Percentiles rank a stretch among this genome's conserved stretches.
These are phyloP conservation scores for Aspergillus fumigatus DNA, from an alignment of 2,329 filamentous ascomycete species.

Conservation along the genomic window DNA sequence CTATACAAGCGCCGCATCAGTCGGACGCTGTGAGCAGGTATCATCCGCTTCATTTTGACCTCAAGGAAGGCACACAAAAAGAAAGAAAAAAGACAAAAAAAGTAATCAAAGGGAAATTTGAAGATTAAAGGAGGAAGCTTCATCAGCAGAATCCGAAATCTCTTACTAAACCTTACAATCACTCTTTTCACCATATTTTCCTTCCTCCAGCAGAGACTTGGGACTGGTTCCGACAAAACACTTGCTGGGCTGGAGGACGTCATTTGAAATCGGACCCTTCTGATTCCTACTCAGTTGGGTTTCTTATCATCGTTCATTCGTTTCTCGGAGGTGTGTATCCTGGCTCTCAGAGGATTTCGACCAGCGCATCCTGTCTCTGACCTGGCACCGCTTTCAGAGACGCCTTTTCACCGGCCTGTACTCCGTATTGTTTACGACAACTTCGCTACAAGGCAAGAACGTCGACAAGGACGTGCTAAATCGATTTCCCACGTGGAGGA, in stretches of 20 bases:
- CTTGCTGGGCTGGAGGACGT: slow-evolving; percentile 30
- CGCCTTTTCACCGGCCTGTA: neutral
- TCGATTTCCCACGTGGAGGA: neutral
- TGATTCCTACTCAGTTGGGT: slow-evolving; percentile 3
- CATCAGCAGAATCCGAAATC: neutral
- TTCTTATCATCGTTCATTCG: slow-evolving; percentile 1
- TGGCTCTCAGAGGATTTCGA: neutral
- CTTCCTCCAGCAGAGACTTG: slow-evolving; percentile 18
- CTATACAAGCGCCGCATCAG: slow-evolving; percentile 29
- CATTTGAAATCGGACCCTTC: slow-evolving; percentile 3
- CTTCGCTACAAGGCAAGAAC: neutral
- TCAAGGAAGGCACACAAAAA: slow-evolving; percentile 6
- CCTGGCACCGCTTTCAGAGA: neutral
- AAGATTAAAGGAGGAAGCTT: slow-evolving; percentile 13
- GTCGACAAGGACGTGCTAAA: neutral
- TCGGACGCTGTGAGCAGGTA: slow-evolving; percentile 35
- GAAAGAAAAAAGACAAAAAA: slow-evolving; percentile 4
- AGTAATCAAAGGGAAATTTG: neutral
- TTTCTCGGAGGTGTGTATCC: neutral
- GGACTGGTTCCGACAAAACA: slow-evolving; percentile 17
- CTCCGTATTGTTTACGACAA: neutral
- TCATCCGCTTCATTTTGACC: slow-evolving; percentile 13
- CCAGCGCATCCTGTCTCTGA: neutral
- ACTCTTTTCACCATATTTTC: slow-evolving; percentile 13
- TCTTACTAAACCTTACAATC: neutral